These are phyloP conservation scores for Fusarium heterosporum DNA, from an alignment of 2,329 filamentous ascomycete species.

Conservation along the genomic window DNA sequence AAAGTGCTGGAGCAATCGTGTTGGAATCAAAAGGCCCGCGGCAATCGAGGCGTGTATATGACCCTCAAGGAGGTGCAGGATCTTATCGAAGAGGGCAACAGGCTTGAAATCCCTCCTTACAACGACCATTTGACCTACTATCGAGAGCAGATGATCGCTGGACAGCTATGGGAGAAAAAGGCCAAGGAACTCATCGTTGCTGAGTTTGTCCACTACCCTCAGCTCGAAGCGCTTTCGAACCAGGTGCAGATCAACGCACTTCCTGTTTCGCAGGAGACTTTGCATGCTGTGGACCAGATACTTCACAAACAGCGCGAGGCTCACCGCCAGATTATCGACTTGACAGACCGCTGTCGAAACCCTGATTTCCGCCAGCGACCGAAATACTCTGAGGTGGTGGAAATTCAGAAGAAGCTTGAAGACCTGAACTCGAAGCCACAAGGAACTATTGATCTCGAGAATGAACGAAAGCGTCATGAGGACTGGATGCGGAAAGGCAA, in stretches of 20 bases:
- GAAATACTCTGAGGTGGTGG: constrained; percentile 88
- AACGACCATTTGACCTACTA: constrained; percentile 84
- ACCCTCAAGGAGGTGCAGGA: constrained; percentile 82
- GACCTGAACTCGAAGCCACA: constrained; percentile 92
- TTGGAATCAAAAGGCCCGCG: constrained; percentile 84
- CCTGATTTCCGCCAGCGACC: constrained; percentile 82
- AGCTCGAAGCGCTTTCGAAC: constrained; percentile 88
- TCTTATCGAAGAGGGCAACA: constrained; percentile 80
- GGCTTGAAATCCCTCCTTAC: constrained; percentile 80
- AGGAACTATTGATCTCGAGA: constrained; percentile 92
- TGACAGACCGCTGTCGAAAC: constrained; percentile 82
- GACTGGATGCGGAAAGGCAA: constrained; percentile 99
- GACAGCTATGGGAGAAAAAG: constrained; percentile 91
- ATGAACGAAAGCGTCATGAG: constrained; percentile 93
- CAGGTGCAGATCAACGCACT: constrained; percentile 78
- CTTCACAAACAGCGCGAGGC: constrained; percentile 96
- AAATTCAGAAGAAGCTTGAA: constrained; percentile 86
- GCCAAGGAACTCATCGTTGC: constrained; percentile 93
- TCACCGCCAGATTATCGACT: constrained; percentile 84
- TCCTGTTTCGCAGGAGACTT: constrained; percentile 84
- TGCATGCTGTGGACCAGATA: constrained; percentile 87
- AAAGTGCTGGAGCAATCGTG: constrained; percentile 84
- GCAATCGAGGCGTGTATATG: constrained; percentile 72
- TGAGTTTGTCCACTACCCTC: constrained; percentile 91
- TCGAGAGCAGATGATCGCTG: constrained; percentile 79